These are phyloP conservation scores for Blastobotrys niveus DNA, from an alignment of 1,139 yeast genomes.

Conservation along the genomic window DNA sequence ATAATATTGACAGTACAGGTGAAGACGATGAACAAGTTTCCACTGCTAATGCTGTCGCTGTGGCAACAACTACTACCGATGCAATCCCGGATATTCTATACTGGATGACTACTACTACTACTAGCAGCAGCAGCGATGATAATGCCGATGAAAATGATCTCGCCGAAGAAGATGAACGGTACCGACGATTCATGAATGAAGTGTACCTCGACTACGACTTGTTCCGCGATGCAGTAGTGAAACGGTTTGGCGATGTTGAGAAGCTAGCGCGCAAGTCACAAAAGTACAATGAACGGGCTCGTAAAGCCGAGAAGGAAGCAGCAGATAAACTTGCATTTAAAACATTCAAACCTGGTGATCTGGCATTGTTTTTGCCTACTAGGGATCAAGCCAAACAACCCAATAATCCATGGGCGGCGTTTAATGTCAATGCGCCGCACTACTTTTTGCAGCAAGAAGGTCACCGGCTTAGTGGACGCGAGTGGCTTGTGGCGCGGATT, in stretches of 20 bases:
- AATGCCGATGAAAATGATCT: no score
- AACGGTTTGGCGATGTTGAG: slow-evolving; percentile 84
- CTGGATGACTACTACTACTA: slow-evolving; percentile 31
- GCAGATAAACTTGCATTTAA: slow-evolving; percentile 57
- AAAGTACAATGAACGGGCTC: slow-evolving; percentile 40
- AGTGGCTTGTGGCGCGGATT: slow-evolving; percentile 71
- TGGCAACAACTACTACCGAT: no score
- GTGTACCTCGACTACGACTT: slow-evolving; percentile 45
- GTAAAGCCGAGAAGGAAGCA: slow-evolving; percentile 35
- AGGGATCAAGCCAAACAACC: slow-evolving; percentile 41
- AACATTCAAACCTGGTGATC: slow-evolving; percentile 59
- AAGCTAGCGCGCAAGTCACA: slow-evolving; percentile 82
- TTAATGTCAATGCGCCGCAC: slow-evolving; percentile 76
- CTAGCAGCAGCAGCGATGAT: no score
- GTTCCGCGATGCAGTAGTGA: slow-evolving; percentile 60
- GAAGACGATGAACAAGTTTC: background rate
- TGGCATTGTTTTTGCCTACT: slow-evolving; percentile 80
- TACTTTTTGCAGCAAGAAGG: slow-evolving; percentile 49
- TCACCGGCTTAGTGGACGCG: slow-evolving; percentile 40
- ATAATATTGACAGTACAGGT: background rate
- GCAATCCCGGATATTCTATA: slow-evolving; percentile 25
- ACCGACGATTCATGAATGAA: slow-evolving; percentile 29
- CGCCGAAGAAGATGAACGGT: slow-evolving; percentile 26
- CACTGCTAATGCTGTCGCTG: no score
- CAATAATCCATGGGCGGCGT: slow-evolving; percentile 76